Evolutionary conservation across 352 stramenopile genomes (phyloP).

Genomic region (Pythium oligandrum): DNA sequence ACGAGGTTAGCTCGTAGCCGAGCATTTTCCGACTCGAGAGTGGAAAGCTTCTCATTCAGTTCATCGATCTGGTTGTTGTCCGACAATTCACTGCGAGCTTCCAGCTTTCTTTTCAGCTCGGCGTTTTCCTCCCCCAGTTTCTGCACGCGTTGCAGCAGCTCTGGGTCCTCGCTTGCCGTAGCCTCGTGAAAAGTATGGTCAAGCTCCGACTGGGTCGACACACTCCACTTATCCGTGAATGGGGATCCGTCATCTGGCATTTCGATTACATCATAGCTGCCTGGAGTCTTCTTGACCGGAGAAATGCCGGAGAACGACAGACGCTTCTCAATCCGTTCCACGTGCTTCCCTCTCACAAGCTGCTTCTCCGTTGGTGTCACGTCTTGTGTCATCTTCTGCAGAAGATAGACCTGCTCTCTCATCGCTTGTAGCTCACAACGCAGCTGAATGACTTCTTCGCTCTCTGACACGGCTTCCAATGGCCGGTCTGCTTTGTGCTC

Average conservation of each 20-base stretch:
- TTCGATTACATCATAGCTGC: slow-evolving; percentile 8
- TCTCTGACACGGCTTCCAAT: slow-evolving; percentile 2
- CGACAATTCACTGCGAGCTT: no score
- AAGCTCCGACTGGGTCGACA: background rate
- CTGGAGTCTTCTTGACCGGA: slow-evolving; percentile 16
- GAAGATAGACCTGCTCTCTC: slow-evolving; percentile 19
- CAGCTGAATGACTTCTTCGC: slow-evolving; percentile 16
- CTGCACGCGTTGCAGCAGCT: no score
- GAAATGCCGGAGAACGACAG: slow-evolving; percentile 17
- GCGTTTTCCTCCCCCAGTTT: no score
- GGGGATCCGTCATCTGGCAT: slow-evolving; percentile 13
- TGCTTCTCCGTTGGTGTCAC: slow-evolving; percentile 8
- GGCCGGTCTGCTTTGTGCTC: no score
- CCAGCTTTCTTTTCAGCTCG: no score
- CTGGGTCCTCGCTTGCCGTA: background rate
- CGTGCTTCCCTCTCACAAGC: slow-evolving; percentile 1
- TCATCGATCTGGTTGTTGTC: no score
- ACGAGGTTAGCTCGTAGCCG: no score
- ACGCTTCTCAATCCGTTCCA: background rate
- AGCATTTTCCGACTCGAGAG: no score
- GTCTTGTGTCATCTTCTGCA: slow-evolving; percentile 17
- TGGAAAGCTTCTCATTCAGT: no score
- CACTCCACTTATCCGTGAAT: slow-evolving; percentile 7
- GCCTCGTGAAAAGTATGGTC: background rate
- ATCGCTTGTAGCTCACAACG: slow-evolving; percentile 17